These are phyloP conservation scores for Vigna angularis DNA, from an alignment of 306 rosid species.

Conservation along the genomic window DNA sequence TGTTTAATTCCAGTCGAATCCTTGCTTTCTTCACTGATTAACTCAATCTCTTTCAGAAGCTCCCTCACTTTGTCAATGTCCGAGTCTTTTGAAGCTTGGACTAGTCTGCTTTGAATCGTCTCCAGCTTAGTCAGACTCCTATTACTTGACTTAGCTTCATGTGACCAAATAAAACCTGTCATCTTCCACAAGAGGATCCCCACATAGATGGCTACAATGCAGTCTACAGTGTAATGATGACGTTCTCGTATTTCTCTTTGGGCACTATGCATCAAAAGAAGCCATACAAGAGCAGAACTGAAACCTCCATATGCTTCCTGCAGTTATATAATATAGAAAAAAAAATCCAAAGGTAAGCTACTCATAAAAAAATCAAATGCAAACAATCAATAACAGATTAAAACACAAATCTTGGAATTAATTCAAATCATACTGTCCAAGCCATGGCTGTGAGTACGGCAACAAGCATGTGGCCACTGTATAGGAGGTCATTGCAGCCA, in stretches of 20 bases:
- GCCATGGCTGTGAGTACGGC: conserved; percentile 99
- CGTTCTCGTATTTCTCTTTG: conserved; percentile 96
- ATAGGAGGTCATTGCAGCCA: conserved; percentile 95
- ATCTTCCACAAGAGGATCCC: conserved; percentile 94
- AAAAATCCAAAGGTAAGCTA: conserved; percentile 34
- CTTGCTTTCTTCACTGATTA: conserved; percentile 58
- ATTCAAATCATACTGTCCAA: conserved; percentile 77
- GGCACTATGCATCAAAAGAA: conserved; percentile 81
- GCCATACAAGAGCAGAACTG: conserved; percentile 89
- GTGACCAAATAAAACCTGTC: conserved; percentile 87
- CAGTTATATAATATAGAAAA: conserved; percentile 33
- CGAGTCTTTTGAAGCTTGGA: conserved; percentile 88
- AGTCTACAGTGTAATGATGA: conserved; percentile 84
- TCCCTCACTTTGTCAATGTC: conserved; percentile 83
- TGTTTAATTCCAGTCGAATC: conserved; percentile 46
- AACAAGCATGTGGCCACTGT: conserved; percentile 96
- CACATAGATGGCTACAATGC: conserved; percentile 84
- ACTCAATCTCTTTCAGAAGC: conserved; percentile 72
- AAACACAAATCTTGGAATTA: conserved; percentile 30
- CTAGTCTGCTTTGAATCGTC: conserved; percentile 74
- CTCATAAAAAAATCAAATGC: conserved; percentile 23
- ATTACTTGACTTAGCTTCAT: conserved; percentile 35
- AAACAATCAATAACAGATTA: conserved; percentile 5
- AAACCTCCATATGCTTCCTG: conserved; percentile 98
- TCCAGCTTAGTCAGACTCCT: conserved; percentile 62